Base-by-base conservation (phyloP, 202 grass and related monocot genomes). In the Alloteropsis angusta region DNA sequence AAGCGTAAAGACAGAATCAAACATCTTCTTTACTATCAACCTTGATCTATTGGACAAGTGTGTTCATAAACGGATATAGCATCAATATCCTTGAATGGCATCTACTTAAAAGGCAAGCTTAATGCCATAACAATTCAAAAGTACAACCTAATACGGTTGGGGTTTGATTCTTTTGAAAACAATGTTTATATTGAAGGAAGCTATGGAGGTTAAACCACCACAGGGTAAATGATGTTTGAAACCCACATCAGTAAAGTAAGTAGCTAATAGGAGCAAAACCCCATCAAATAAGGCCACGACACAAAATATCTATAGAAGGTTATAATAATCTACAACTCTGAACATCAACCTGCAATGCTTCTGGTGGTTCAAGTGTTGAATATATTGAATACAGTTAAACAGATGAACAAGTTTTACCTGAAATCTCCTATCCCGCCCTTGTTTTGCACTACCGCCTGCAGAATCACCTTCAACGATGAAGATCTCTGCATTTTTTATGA, bases 391-490 rank as follows among this genome's bases (percentile, higher is more conserved):
- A n/a, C n/a, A n/a, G n/a, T n/a, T n/a, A 6, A 39, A 49, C 16
- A 9, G 26, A 41, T 78, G 2, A 64, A 11, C 30, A 75, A 74
- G 41, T 36, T 85, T 48, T 82, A 98, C 95, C 95, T 98, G 95
- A 88, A 92, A 98, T 86, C 56, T 92, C 72, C 95, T 92, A 82
- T 98, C 95, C 22, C 92, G 95, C 8, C 95, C 95, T 87, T 98
- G 95, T 60, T 98, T 98, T 65, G 95, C 89, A 82, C 95, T 98
- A 65, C 95, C 95, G n/a, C 95, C 95, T 36, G 95, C 95, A 22
- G 95, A 98, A 87, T 95, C 95, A 76, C 95, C 95, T 90, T 98
- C 95, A 78, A 98, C 95, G 73, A 98, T 95, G 68, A 98, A 98
- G 77, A 98, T 98, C 69, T 98, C 96, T 98, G 85, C 81, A 86